These are phyloP conservation scores for Podospora anserina DNA, from an alignment of 495 filamentous ascomycete species.

Conservation along the genomic window DNA sequence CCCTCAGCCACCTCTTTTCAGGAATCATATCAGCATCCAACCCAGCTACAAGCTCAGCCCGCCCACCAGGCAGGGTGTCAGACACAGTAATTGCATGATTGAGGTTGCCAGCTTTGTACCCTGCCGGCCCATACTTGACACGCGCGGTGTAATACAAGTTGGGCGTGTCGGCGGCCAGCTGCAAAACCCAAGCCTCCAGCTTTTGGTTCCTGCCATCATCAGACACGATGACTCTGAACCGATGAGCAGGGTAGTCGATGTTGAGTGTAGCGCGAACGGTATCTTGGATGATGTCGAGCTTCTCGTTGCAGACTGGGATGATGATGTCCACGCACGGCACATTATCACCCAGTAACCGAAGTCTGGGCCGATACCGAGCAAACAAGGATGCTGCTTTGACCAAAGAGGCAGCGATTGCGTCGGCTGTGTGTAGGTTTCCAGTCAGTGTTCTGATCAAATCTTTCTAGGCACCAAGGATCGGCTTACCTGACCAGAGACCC, in stretches of 20 bases:
- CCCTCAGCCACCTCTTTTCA: constrained; percentile 51
- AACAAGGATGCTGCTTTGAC: neutral
- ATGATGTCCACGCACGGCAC: constrained; percentile 52
- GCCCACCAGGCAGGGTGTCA: constrained; percentile 36
- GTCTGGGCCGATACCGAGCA: constrained; percentile 30
- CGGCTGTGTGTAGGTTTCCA: neutral
- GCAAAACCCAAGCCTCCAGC: constrained; percentile 32
- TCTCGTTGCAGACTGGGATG: constrained; percentile 52
- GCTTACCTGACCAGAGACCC: neutral
- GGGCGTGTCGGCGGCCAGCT: constrained; percentile 24
- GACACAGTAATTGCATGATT: constrained; percentile 46
- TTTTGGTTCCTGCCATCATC: constrained; percentile 47
- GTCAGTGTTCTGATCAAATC: neutral
- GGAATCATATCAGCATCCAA: constrained; percentile 60
- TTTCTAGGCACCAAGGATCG: neutral
- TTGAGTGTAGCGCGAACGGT: constrained; percentile 48
- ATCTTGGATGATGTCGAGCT: constrained; percentile 52
- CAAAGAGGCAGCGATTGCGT: neutral
- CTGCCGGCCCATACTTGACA: constrained; percentile 46
- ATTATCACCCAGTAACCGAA: constrained; percentile 43
- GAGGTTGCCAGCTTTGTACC: constrained; percentile 56
- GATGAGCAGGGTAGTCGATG: constrained; percentile 50
- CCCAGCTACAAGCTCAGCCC: constrained; percentile 48
- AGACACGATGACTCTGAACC: constrained; percentile 50
- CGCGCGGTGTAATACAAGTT: constrained; percentile 50